Conservation (phyloP, 2,329 filamentous ascomycete species). For the Xylariaceae sp. region DNA sequence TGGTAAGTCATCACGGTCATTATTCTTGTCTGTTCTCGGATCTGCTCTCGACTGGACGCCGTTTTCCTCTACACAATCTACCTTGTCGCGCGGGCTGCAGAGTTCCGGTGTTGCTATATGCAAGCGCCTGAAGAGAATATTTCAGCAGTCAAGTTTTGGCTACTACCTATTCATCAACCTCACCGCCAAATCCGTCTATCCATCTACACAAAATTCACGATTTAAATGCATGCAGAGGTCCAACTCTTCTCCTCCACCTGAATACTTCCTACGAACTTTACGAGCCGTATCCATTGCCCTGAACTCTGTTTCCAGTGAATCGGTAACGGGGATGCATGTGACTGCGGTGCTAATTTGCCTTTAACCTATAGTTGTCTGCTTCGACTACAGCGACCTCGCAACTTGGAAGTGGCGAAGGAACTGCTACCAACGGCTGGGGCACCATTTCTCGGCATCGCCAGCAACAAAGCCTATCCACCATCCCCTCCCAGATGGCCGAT, state of each 20-base stretch:
- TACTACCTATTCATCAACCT: neutral
- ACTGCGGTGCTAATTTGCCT: conserved; percentile 32
- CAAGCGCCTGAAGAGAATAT: neutral
- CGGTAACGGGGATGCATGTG: conserved; percentile 15
- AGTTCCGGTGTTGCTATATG: neutral
- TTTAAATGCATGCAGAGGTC: neutral
- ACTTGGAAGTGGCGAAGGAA: conserved; percentile 51
- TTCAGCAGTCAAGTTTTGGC: neutral
- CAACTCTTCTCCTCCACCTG: neutral
- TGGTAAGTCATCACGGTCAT: conserved; percentile 37
- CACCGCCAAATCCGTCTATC: conserved; percentile 8
- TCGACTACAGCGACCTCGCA: conserved; percentile 73
- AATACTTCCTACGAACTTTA: neutral
- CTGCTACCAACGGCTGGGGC: conserved; percentile 50
- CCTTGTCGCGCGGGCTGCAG: neutral
- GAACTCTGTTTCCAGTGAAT: conserved; percentile 1
- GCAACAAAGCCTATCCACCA: conserved; percentile 51
- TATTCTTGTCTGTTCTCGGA: neutral
- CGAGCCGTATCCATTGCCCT: neutral
- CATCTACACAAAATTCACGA: conserved; percentile 4
- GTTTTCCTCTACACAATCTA: neutral
- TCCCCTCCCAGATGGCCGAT: conserved; percentile 36
- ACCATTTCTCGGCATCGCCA: conserved; percentile 64
- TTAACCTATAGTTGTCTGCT: conserved; percentile 60
- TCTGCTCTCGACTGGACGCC: neutral